Conservation (phyloP, 257 asterid species). For the Jacaranda copaia region DNA sequence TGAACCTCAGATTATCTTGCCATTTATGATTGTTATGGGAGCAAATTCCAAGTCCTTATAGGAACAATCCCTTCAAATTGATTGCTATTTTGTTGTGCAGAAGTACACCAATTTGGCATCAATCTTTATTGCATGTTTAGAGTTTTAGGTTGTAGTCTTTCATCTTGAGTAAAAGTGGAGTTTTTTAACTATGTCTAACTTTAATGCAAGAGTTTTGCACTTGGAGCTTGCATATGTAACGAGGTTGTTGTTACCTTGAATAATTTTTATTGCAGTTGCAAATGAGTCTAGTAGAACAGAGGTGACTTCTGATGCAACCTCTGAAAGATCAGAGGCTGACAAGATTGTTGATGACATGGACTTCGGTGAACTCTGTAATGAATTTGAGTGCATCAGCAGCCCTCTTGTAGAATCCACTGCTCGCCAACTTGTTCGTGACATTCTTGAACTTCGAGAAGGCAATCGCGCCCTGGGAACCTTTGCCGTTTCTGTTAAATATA, state of each 20-base stretch:
- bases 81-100: neutral
- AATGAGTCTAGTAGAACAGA: conserved; percentile 63
- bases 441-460: conserved; percentile 82
- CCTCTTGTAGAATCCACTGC: conserved; percentile 90
- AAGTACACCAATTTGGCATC: neutral
- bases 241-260: neutral
- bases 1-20: no score
- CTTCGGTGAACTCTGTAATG: conserved; percentile 90
- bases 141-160: no score
- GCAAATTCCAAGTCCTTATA: no score
- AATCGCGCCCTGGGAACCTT: conserved; percentile 78
- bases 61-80: neutral
- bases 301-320: conserved; percentile 45
- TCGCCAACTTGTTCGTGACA: conserved; percentile 84
- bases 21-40: no score
- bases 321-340: conserved; percentile 67
- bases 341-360: conserved; percentile 82
- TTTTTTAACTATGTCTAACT: no score
- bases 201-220: no score
- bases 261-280: conserved; percentile 55
- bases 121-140: neutral
- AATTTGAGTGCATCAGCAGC: conserved; percentile 92
- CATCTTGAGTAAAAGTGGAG: no score
- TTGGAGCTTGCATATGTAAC: no score
- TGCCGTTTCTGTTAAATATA: conserved; percentile 76